Percentiles rank a stretch among this genome's conserved stretches.
Conservation (phyloP, 1,139 yeast genomes). For the Suhomyces bokatorum region DNA sequence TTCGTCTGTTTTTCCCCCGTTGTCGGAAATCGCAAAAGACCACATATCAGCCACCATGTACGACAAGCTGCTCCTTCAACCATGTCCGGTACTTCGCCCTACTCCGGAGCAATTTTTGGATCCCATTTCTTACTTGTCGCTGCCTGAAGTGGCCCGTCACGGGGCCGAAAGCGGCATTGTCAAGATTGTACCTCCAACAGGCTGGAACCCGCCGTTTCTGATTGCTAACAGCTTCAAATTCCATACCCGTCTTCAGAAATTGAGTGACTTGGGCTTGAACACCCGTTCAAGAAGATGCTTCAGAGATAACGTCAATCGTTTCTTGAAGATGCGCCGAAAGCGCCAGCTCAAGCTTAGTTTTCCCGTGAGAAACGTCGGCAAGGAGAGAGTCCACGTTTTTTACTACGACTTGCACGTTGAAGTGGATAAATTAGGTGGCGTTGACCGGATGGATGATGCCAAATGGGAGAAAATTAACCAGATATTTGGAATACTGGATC, state of each 20-base stretch:
- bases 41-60: conserved; percentile 15
- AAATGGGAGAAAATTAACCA: conserved; percentile 38
- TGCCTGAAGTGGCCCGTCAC: conserved; percentile 46
- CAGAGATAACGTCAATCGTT: conserved; percentile 59
- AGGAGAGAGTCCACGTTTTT: conserved; percentile 27
- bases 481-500: conserved; percentile 24
- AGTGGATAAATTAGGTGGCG: conserved; percentile 35
- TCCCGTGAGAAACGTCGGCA: conserved; percentile 12
- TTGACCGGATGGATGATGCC: conserved; percentile 20
- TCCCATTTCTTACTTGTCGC: conserved; percentile 63
- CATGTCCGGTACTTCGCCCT: conserved; percentile 62
- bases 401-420: conserved; percentile 57
- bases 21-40: conserved; percentile 3
- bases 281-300: conserved; percentile 66
- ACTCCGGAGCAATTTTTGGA: conserved; percentile 53
- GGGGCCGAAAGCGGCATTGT: conserved; percentile 66
- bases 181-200: conserved; percentile 62
- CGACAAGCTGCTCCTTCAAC: conserved; percentile 30
- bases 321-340: conserved; percentile 46
- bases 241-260: conserved; percentile 63
- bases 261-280: conserved; percentile 62
- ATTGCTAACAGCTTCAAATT: conserved; percentile 57
- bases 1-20: neutral
- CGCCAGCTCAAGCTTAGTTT: conserved; percentile 30
- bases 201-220: conserved; percentile 52